Base-by-base conservation (phyloP, 805 yeast genomes). In the Metschnikowia orientalis region DNA sequence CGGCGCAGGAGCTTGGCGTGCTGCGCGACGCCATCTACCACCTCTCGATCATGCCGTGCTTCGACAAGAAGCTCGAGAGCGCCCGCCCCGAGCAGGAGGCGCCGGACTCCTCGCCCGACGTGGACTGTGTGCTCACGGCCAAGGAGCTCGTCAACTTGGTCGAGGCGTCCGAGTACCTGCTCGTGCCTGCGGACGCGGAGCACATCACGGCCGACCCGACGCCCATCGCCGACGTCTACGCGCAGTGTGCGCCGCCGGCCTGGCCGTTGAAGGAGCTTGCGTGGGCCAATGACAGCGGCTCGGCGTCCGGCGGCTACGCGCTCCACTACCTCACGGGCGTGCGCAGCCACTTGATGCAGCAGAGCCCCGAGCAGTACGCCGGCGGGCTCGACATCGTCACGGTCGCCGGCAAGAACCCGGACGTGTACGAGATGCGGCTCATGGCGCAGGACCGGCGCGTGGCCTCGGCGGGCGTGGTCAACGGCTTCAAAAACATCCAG, bases 51-150 rank as follows among this genome's bases (percentile, higher is more conserved):
- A 90, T 90, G 97, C 97, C 98, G 2, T 90, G 97, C 50, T 92
- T 92, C 56, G 98, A 92, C 57, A 92, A 92, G 61, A 92, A 92
- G 57, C 69, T 89, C 25, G 98, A 92, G 61, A 92, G 96, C 17
- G 88, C 95, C 3, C 70, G 97, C 41, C 80, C 84, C 0, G 95
- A 86, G 44, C 26, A 35, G 4, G 45, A 42, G 3, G 12, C 26
- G 3, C 32, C 34, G 3, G 13, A 23, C n/a, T 5, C 27, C 3
- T 26, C 44, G 4, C 38, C 47, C 4, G 95, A 87, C 50, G 97
- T 92, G 8, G 97, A 92, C 55, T 85, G 96, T 62, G 98, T 92
- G 3, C 73, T 92, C 14, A 92, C 98, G 0, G 88, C 97, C 8
- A 80, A 77, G 46, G 98, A 92, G 53, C 59, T 92, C 23, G 70